Percentiles rank a stretch among this genome's conserved stretches.
phyloP scores from a whole-genome alignment of 441 rosid species.

The Mallotus japonicus region DNA sequence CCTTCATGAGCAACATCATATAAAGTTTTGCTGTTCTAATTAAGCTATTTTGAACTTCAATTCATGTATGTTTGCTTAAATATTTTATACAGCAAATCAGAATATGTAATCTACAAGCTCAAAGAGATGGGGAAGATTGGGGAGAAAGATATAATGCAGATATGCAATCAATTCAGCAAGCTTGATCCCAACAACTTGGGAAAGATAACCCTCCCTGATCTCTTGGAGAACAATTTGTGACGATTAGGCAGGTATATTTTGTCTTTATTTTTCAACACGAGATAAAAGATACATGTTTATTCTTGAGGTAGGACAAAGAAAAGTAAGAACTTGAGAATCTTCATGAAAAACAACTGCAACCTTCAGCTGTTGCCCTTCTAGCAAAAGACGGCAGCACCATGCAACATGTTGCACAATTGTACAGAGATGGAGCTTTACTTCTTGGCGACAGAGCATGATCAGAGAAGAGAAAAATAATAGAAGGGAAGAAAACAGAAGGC shows the following conservation, averaged over 20 bases:
- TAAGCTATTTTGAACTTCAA: neutral
- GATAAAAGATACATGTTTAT: neutral
- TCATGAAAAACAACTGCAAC: neutral
- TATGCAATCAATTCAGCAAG: slow-evolving; percentile 67
- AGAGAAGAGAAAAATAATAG: neutral
- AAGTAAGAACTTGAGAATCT: neutral
- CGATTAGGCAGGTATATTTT: neutral
- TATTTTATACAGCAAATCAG: slow-evolving; percentile 65
- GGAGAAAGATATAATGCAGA: slow-evolving; percentile 72
- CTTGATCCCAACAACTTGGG: slow-evolving; percentile 78
- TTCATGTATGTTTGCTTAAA: neutral
- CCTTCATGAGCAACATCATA: too few relatives aligned
- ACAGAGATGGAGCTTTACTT: neutral
- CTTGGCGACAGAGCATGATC: neutral
- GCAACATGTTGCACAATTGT: too few relatives aligned
- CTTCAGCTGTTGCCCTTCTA: too few relatives aligned
- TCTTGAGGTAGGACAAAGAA: neutral
- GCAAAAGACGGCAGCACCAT: neutral
- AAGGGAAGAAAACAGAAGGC: neutral
- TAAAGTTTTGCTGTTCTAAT: neutral
- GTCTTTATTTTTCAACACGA: neutral
- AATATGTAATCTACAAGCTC: slow-evolving; percentile 83
- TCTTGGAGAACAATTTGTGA: slow-evolving; percentile 46
- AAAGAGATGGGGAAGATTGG: slow-evolving; percentile 86
- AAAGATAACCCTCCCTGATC: slow-evolving; percentile 76